Evolutionary conservation across 78 protist species (phyloP).

Genomic region (Dictyostelium firmibasis): DNA sequence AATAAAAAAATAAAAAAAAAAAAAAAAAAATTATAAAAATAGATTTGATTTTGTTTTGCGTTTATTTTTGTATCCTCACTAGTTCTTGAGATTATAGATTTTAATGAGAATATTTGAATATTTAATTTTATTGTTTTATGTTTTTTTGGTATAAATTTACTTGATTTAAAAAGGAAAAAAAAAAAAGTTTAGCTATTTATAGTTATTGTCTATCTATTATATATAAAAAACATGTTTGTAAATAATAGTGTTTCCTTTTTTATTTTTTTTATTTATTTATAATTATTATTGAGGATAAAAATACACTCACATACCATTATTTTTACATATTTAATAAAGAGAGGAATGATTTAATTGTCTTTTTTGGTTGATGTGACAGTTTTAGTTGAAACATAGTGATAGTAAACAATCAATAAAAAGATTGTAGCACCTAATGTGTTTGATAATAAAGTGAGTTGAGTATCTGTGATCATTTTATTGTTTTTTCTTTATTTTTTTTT

Average conservation of each 20-base stretch:
- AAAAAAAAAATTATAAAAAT: background rate
- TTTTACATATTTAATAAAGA: background rate
- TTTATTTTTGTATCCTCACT: background rate
- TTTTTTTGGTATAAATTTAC: background rate
- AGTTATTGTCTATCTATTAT: background rate
- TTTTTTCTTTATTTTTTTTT: background rate
- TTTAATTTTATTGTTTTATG: background rate
- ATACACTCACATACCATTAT: background rate
- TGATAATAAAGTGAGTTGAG: conserved; percentile 53
- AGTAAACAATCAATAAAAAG: conserved; percentile 43
- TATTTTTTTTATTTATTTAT: too few relatives aligned
- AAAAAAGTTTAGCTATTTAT: background rate
- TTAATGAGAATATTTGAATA: background rate
- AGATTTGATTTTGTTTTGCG: background rate
- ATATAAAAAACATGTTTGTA: background rate
- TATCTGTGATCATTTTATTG: conserved; percentile 50
- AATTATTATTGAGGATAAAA: too few relatives aligned
- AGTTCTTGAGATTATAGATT: background rate
- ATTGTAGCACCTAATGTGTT: conserved; percentile 51
- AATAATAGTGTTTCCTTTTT: too few relatives aligned
- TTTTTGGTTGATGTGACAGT: background rate
- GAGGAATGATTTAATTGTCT: background rate
- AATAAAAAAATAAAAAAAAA: background rate
- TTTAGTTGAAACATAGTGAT: conserved; percentile 30
- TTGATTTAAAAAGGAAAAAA: background rate